Base-by-base conservation (phyloP, 192 early-diverging fungal genomes). In the Jimgerdemannia flammicorona region DNA sequence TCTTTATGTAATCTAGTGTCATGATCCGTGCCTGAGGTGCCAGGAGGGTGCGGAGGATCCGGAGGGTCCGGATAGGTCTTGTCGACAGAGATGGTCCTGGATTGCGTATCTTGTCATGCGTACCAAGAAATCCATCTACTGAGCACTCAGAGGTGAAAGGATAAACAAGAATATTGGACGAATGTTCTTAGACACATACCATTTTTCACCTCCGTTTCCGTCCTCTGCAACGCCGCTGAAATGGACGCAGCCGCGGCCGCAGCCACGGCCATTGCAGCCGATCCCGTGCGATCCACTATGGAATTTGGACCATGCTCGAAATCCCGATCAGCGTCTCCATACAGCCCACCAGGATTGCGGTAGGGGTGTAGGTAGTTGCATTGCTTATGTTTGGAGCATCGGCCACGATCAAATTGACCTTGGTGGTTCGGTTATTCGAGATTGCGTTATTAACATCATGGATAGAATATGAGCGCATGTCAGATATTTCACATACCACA, bases 351-450 rank as follows among this genome's bases (percentile, higher is more conserved):
- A 10, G 83, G 83, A 69, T 84, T 84, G 73, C 73, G 74, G 67
- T 75, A 84, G 20, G 79, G 80, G 17, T 84, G 83, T 42, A 84
- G 44, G 67, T 82, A 84, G 71, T 84, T 84, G 72, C 83, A 84
- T 11, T 75, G 49, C 19, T 80, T 82, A 11, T 78, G 80, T 64
- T 80, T 84, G 4, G 83, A 81, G 44, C 83, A 85, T 40, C 64
- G 49, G 14, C 49, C 49, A 59, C 2, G 49, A 59, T 59, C 49
- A 14, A 59, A 59, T 59, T 59, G 49, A 59, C 49, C 49, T 59
- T 59, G 14, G 49, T 59, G 6, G 14, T 14, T 6, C 2, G 14
- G 29, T 29, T 29, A 29, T 29, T 29, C 29, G 29, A 29, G 29
- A 29, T 29, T 29, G 29, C 29, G 29, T 29, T 29, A 29, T 29